Evolutionary conservation across 163 green algal genomes (phyloP).

Genomic region (Coccomyxa subellipsoidea): DNA sequence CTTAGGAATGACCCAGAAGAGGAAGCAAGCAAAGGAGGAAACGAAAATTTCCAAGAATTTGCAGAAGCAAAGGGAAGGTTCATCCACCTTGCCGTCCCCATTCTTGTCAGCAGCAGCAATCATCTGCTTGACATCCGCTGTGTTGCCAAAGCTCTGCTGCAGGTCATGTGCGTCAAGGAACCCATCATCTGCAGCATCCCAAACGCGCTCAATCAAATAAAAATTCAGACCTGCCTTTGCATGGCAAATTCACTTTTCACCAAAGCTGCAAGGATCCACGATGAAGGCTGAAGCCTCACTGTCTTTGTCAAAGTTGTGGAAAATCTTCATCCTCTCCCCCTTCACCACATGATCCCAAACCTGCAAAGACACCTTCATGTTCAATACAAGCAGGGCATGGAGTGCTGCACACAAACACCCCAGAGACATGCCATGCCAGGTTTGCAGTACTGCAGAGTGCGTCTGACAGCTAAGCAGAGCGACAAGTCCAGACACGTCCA

Average conservation of each 20-base stretch:
- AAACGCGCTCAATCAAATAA: background rate
- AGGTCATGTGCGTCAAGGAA: slow-evolving; percentile 7
- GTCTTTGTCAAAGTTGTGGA: slow-evolving; percentile 1
- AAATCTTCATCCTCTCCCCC: slow-evolving; percentile 4
- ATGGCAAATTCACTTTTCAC: too few species aligned
- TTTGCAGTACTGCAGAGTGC: too few species aligned
- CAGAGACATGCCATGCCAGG: background rate
- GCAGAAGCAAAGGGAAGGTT: background rate
- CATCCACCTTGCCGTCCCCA: slow-evolving; percentile 5
- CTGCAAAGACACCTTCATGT: background rate
- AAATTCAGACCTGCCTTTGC: too few species aligned
- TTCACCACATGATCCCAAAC: slow-evolving; percentile 8
- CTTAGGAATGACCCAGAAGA: too few species aligned
- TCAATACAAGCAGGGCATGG: background rate
- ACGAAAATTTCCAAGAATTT: background rate
- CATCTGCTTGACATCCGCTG: slow-evolving; percentile 7
- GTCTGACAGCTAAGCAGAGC: too few species aligned
- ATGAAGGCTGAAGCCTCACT: background rate
- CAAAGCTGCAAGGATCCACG: too few species aligned
- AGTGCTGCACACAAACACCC: background rate
- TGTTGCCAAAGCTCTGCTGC: background rate
- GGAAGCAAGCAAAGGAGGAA: too few species aligned
- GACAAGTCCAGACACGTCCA: too few species aligned
- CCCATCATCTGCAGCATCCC: background rate
- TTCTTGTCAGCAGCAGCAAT: slow-evolving; percentile 17